Conservation (phyloP, 192 early-diverging fungal genomes). For the Rhizoclosmatium globosum region DNA sequence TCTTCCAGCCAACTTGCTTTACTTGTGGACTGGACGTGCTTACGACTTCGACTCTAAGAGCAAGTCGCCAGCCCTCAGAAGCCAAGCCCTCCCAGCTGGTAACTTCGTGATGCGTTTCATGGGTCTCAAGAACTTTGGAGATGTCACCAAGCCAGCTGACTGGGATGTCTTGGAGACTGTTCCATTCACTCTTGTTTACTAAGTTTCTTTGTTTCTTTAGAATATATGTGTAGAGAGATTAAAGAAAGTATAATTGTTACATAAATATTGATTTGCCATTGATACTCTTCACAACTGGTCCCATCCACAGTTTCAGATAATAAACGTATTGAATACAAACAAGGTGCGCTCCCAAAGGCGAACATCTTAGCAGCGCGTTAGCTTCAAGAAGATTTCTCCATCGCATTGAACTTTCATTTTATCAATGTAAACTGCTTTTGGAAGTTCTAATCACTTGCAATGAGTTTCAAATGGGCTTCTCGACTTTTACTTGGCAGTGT, state of each 20-base stretch:
- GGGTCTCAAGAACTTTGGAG: conserved; percentile 1
- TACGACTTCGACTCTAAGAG: conserved; percentile 1
- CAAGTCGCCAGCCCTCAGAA: not conserved
- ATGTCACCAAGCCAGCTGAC: not conserved
- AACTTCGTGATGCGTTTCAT: not conserved
- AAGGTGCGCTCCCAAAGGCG: too few species aligned
- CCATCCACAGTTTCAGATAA: too few species aligned
- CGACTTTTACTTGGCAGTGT: not conserved
- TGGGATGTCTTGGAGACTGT: conserved; percentile 1
- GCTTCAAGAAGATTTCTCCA: too few species aligned
- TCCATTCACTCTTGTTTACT: not conserved
- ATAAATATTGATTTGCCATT: too few species aligned
- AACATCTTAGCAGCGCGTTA: too few species aligned
- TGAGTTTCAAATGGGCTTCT: too few species aligned
- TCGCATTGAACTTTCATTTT: too few species aligned
- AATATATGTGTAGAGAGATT: not conserved
- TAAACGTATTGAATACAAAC: too few species aligned
- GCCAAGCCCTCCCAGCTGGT: not conserved
- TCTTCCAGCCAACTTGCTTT: not conserved
- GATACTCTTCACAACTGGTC: too few species aligned
- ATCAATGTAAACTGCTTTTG: too few species aligned
- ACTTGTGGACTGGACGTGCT: not conserved
- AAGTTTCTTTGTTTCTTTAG: not conserved
- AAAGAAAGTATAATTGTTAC: not conserved
- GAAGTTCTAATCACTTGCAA: too few species aligned